Evolutionary conservation across 2,329 filamentous ascomycete species (phyloP), one percentile per base, ranked within the genome.

Genomic region (Neonectria sp.): DNA sequence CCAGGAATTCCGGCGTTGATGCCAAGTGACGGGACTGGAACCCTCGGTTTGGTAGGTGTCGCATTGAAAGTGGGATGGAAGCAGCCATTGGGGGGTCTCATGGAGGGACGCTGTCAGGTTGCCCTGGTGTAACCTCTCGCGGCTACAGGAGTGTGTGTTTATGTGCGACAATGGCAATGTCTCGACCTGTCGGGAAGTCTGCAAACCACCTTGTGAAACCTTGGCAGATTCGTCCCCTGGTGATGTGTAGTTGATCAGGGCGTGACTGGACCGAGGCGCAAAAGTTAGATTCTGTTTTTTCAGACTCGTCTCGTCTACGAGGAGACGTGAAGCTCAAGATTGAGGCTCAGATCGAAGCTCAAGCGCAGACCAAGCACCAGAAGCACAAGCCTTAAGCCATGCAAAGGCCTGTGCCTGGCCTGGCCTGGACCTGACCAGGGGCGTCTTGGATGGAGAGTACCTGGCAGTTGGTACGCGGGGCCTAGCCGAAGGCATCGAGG

Each of bases 41-140:
- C n/a, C 29, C 45, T 46, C 31, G 37, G 15, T 21, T 52, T 27
- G 27, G 45, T 29, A 57, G 17, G 51, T 21, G 63, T 66, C 52
- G 63, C 58, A 66, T 62, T 46, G 63, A 53, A 57, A 62, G 52
- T 61, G 58, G 52, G 29, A 52, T 51, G 35, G 51, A 61, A 37
- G 48, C 45, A 45, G 21, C 40, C 51, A 63, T 63, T 51, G 63
- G 60, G 56, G 58, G 56, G 45, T 29, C 27, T 37, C 35, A 17
- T 21, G 40, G 40, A 45, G 40, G 40, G 43, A 53, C 29, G 63
- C 63, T 61, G 58, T 61, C 58, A 66, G 46, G 63, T 46, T 53
- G 58, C 52, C 56, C 35, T 56, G 35, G 63, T 62, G 58, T 58
- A 61, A 62, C 58, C 63, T 66, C 21, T 57, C 52, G 63, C 63